These are phyloP conservation scores for Coffea eugenioides DNA, from an alignment of 257 asterid species.

Conservation along the genomic window DNA sequence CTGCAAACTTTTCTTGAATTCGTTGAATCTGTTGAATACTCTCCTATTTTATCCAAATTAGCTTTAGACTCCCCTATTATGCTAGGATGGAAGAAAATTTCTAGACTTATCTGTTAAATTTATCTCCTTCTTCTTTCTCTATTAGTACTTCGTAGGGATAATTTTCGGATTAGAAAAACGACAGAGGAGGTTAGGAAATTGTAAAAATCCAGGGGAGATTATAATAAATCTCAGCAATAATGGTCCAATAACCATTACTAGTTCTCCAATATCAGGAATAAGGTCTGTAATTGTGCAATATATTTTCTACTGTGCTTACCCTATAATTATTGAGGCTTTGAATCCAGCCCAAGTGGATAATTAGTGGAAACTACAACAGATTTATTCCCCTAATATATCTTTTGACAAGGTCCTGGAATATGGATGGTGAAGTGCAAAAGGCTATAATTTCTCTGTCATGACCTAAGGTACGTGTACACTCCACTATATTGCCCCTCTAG, in stretches of 20 bases:
- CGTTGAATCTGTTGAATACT: too few relatives aligned
- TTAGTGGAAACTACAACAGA: background rate
- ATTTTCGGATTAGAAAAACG: too few relatives aligned
- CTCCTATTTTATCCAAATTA: too few relatives aligned
- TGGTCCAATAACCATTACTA: background rate
- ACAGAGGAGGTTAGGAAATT: too few relatives aligned
- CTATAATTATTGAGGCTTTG: background rate
- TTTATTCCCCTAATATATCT: background rate
- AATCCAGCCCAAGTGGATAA: conserved; percentile 3
- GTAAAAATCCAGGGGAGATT: too few relatives aligned
- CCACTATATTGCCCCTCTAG: background rate
- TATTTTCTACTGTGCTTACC: background rate
- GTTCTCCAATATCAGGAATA: background rate
- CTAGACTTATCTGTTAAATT: too few relatives aligned
- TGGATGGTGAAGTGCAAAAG: background rate
- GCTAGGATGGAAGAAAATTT: too few relatives aligned
- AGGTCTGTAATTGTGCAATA: background rate
- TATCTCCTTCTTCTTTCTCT: too few relatives aligned
- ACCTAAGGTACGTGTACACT: background rate
- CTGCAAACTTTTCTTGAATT: too few relatives aligned
- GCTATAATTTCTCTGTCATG: background rate
- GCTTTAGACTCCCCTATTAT: too few relatives aligned
- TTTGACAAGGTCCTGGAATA: conserved; percentile 6
- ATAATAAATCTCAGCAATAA: too few relatives aligned
- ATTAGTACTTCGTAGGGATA: too few relatives aligned